Evolutionary conservation across 306 rosid genomes (phyloP), one percentile per base, ranked within the genome.

Genomic region (Rosa chinensis): DNA sequence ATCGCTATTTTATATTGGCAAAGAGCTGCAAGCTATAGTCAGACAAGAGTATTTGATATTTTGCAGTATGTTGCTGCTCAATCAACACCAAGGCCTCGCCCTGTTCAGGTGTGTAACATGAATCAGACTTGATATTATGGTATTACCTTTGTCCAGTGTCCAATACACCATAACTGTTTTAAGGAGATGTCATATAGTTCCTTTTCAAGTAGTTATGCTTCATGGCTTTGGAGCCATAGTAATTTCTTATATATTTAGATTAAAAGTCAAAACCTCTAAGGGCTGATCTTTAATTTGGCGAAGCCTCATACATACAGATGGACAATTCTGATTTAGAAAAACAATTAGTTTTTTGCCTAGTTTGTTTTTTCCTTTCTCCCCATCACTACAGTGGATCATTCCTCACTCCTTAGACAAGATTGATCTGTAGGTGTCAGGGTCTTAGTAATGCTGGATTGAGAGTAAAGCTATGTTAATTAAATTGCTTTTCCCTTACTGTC

Each of bases 21-120:
- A 88, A 89, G 89, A 82, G 97, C 91, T 70, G 85, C 89, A 59
- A 87, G 86, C 84, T 92, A 94, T 81, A 87, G 90, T 63, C 98
- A 92, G 85, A 94, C 94, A 1, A 90, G 97, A 85, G 44, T 92
- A 48, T 90, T 79, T 81, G 97, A 92, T 17, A 78, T 94, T 82
- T 74, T 91, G 77, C 97, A 94, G 83, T 89, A 83, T 83, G 91
- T 94, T 77, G 93, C 97, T 21, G 85, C 97, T 16, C 97, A 88
- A 72, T 94, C 98, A 77, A 88, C 93, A 10, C 87, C 94, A 40
- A 70, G 83, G 32, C 86, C 90, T 78, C 92, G 83, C 82, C 90
- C 89, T 70, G 35, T 91, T 73, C 92, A 90, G 98, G 98, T 94
- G 86, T 48, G 73, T 8, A 55, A 75, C 58, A 73, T n/a, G 58